Evolutionary conservation across 805 yeast species (phyloP).

Genomic region (Metschnikowia bowlesiae): DNA sequence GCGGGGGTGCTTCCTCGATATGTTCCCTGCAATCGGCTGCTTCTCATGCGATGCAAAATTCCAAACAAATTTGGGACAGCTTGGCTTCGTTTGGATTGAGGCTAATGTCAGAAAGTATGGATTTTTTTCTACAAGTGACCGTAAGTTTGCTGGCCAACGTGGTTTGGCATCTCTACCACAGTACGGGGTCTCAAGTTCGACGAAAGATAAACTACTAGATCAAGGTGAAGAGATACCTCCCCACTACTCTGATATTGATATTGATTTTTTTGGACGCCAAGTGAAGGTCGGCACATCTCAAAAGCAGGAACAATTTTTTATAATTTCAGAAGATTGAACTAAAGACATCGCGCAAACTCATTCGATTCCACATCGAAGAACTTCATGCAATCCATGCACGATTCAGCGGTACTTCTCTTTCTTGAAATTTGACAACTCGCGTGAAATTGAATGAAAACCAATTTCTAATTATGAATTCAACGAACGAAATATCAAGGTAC

Average conservation of each 20-base stretch:
- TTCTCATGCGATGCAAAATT: conserved; percentile 40
- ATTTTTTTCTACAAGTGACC: conserved; percentile 47
- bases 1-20: conserved; percentile 45
- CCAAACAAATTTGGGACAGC: conserved; percentile 41
- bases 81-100: conserved; percentile 46
- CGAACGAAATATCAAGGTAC: not conserved
- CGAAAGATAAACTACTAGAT: conserved; percentile 54
- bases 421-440: too few relatives aligned
- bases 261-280: conserved; percentile 54
- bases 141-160: conserved; percentile 33
- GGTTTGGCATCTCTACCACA: conserved; percentile 39
- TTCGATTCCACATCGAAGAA: not conserved
- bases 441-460: too few relatives aligned
- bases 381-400: not conserved
- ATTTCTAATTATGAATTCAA: too few relatives aligned
- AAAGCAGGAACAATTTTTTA: not conserved
- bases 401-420: too few relatives aligned
- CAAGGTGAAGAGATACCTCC: conserved; percentile 75
- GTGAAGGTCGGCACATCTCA: conserved; percentile 19
- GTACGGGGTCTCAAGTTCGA: conserved; percentile 23
- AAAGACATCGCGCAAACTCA: too few relatives aligned
- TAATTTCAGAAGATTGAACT: not conserved
- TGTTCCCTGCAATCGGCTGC: conserved; percentile 54
- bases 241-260: conserved; percentile 57
- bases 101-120: conserved; percentile 54